Conservation (phyloP, 495 filamentous ascomycete genomes). For the Podospora comata region DNA sequence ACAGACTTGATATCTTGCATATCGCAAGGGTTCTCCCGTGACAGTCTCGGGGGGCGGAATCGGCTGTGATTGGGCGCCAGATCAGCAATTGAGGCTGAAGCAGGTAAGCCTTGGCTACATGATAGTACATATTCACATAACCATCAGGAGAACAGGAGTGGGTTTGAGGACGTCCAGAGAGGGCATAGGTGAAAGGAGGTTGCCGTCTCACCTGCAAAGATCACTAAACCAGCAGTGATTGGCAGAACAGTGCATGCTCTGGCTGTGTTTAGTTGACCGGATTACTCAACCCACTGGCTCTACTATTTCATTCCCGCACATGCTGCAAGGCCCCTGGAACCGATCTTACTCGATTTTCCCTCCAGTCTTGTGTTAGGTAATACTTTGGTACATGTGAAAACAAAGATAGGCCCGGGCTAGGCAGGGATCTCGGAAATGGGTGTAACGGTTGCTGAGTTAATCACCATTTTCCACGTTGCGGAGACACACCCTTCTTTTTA, state of each 20-base stretch:
- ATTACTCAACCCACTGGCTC: not conserved
- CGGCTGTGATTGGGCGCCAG: not conserved
- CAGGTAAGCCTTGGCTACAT: not conserved
- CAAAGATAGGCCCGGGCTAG: not conserved
- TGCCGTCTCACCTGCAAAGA: not conserved
- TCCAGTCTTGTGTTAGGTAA: not conserved
- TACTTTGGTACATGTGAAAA: not conserved
- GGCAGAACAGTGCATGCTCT: not conserved
- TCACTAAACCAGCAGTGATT: not conserved
- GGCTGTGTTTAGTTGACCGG: not conserved
- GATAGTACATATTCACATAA: not conserved
- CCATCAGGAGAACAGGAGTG: not conserved
- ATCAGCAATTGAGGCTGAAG: not conserved
- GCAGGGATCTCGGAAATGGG: constrained; percentile 2
- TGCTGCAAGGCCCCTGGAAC: not conserved
- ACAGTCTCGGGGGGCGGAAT: not conserved
- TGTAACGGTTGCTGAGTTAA: constrained; percentile 13
- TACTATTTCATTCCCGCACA: not conserved
- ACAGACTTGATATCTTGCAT: not conserved
- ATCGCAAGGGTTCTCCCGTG: not conserved
- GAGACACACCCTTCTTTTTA: not conserved
- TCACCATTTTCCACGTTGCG: constrained; percentile 4
- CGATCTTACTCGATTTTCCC: not conserved
- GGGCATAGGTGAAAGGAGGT: not conserved
- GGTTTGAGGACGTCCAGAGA: not conserved